These are phyloP conservation scores for Cucumis melo DNA, from an alignment of 306 rosid species.

Conservation along the genomic window DNA sequence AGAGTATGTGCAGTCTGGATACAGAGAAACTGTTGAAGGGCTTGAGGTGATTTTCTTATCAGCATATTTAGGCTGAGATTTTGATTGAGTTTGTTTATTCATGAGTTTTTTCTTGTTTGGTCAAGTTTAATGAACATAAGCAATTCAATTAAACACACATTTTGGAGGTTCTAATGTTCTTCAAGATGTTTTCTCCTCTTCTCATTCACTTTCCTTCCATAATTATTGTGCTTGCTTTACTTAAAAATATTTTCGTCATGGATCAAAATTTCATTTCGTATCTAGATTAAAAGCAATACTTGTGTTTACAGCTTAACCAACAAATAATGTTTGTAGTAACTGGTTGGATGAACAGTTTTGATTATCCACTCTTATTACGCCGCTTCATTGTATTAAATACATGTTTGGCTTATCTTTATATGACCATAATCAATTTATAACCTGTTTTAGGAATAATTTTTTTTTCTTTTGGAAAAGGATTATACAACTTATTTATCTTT, in stretches of 20 bases:
- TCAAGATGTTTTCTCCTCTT: not conserved
- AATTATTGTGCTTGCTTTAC: not conserved
- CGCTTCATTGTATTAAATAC: not conserved
- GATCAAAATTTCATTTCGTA: not conserved
- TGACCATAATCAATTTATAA: not conserved
- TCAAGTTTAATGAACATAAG: not conserved
- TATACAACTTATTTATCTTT: conserved; percentile 17
- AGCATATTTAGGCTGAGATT: not conserved
- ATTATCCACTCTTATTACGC: not conserved
- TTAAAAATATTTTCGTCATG: not conserved
- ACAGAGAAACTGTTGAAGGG: conserved; percentile 81
- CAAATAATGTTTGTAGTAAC: not conserved
- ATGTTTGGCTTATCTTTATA: not conserved
- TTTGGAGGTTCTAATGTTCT: not conserved
- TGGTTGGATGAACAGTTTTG: not conserved
- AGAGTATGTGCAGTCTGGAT: conserved; percentile 74
- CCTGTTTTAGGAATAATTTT: not conserved
- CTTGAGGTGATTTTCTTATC: conserved; percentile 44
- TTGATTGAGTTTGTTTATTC: not conserved
- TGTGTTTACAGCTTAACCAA: not conserved
- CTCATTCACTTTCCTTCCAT: not conserved
- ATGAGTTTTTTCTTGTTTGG: not conserved
- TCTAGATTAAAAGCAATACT: not conserved
- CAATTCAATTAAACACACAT: not conserved
- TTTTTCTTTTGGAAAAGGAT: not conserved